Conservation (phyloP, 768 basidiomycete species). For the Steccherinum ochraceum region DNA sequence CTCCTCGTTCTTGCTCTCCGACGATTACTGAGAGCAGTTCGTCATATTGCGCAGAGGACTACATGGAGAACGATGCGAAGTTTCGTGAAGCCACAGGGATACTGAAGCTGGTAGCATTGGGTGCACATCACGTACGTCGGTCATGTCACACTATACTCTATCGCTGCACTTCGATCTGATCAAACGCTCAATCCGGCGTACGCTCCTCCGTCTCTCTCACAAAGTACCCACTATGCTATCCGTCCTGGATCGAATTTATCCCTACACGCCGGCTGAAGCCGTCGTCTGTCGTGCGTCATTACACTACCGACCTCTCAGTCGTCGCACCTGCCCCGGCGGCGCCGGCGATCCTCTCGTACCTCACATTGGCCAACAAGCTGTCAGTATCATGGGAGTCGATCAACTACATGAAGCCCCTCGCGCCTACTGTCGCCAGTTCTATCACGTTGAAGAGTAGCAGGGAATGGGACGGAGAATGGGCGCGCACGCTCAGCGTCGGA, state of each 20-base stretch:
- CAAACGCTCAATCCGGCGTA: too few species aligned
- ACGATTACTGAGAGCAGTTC: neutral
- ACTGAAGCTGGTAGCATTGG: constrained; percentile 57
- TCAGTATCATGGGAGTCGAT: constrained; percentile 17
- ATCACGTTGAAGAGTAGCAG: constrained; percentile 24
- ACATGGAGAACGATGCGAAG: constrained; percentile 30
- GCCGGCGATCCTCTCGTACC: constrained; percentile 67
- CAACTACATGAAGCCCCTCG: constrained; percentile 20
- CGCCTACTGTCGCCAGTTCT: constrained; percentile 15
- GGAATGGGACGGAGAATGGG: constrained; percentile 73
- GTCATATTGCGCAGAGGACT: constrained; percentile 49
- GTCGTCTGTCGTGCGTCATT: constrained; percentile 13
- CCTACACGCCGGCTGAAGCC: constrained; percentile 22
- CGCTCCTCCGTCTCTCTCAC: neutral
- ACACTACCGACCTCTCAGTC: constrained; percentile 30
- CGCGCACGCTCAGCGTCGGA: constrained; percentile 21
- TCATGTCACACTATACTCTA: constrained; percentile 1
- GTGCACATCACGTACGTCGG: constrained; percentile 53
- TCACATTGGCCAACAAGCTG: constrained; percentile 39
- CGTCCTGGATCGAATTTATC: constrained; percentile 53
- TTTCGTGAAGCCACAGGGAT: constrained; percentile 43
- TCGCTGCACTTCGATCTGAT: neutral
- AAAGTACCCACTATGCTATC: constrained; percentile 57
- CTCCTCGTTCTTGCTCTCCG: neutral
- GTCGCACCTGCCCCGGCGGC: constrained; percentile 56